Evolutionary conservation across 2,329 filamentous ascomycete genomes (phyloP).

Genomic region (Fusarium nodosum): DNA sequence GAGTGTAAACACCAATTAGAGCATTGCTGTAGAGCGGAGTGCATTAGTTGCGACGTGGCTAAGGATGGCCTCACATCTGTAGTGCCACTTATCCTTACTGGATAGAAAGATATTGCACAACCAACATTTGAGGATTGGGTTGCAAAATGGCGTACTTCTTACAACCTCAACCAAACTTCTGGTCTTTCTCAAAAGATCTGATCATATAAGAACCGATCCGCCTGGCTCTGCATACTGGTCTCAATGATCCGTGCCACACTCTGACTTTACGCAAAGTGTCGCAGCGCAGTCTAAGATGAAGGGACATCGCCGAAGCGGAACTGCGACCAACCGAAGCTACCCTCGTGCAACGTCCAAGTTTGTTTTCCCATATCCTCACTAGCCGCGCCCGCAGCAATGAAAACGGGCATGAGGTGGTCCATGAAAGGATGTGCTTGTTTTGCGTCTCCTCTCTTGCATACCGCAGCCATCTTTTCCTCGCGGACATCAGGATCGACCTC

Average conservation of each 20-base stretch:
- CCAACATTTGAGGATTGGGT: neutral
- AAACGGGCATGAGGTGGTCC: conserved; percentile 65
- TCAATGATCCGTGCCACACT: conserved; percentile 1
- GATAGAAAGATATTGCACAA: conserved; percentile 4
- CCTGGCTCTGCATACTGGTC: neutral
- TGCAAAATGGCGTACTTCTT: neutral
- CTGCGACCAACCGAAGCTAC: conserved; percentile 62
- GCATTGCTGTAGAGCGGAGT: conserved; percentile 12
- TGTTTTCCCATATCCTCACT: conserved; percentile 59
- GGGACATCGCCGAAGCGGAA: conserved; percentile 61
- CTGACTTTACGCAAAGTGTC: conserved; percentile 16
- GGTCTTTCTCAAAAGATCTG: neutral
- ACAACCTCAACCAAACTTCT: neutral
- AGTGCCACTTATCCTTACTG: conserved; percentile 7
- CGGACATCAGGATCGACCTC: conserved; percentile 58
- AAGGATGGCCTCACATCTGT: conserved; percentile 24
- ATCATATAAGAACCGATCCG: neutral
- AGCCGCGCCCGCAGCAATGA: conserved; percentile 62
- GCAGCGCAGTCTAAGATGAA: conserved; percentile 8
- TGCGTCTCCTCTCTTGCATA: conserved; percentile 60
- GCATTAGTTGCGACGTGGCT: conserved; percentile 35
- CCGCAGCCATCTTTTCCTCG: conserved; percentile 57
- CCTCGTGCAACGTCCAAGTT: conserved; percentile 62
- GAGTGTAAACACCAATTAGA: conserved; percentile 16
- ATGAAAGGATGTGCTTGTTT: conserved; percentile 63